Conservation (phyloP, 2,329 filamentous ascomycete genomes). For the Fusarium protoensiforme region DNA sequence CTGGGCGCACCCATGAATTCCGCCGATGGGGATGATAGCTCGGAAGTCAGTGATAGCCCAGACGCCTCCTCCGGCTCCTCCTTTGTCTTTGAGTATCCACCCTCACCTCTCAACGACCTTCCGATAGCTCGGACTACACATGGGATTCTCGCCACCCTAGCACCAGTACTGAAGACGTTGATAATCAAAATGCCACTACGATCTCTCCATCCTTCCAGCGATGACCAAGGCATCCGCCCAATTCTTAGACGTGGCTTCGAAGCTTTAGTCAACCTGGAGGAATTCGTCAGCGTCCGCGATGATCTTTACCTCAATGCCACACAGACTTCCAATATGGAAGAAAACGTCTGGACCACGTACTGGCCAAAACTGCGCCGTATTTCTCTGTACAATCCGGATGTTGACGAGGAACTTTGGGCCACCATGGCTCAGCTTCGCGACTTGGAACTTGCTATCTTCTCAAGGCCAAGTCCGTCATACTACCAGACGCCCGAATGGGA, state of each 20-base stretch:
- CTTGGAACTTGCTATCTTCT: slow-evolving; percentile 17
- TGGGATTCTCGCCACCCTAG: slow-evolving; percentile 12
- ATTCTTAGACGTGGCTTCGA: slow-evolving; percentile 29
- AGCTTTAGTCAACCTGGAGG: slow-evolving; percentile 35
- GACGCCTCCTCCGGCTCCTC: background rate
- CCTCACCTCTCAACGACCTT: slow-evolving; percentile 7
- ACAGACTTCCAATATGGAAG: background rate
- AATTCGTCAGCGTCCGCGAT: slow-evolving; percentile 37
- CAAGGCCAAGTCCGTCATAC: background rate
- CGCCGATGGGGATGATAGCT: background rate
- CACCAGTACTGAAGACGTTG: slow-evolving; percentile 15
- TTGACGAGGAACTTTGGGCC: background rate
- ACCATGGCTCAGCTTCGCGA: background rate
- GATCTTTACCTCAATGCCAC: slow-evolving; percentile 20
- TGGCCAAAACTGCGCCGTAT: slow-evolving; percentile 39
- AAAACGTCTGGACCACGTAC: slow-evolving; percentile 16
- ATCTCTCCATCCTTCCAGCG: background rate
- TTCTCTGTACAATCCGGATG: slow-evolving; percentile 16
- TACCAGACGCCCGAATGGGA: background rate
- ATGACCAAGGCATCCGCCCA: background rate
- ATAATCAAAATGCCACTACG: slow-evolving; percentile 39
- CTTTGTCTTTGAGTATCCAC: background rate
- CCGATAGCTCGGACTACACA: background rate
- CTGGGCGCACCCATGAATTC: background rate
- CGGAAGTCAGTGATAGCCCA: background rate